Percentiles rank a stretch among this genome's conserved stretches.
These are phyloP conservation scores for Alisma plantagoaquatica DNA, from an alignment of 106 monocot genomes.

Conservation along the genomic window DNA sequence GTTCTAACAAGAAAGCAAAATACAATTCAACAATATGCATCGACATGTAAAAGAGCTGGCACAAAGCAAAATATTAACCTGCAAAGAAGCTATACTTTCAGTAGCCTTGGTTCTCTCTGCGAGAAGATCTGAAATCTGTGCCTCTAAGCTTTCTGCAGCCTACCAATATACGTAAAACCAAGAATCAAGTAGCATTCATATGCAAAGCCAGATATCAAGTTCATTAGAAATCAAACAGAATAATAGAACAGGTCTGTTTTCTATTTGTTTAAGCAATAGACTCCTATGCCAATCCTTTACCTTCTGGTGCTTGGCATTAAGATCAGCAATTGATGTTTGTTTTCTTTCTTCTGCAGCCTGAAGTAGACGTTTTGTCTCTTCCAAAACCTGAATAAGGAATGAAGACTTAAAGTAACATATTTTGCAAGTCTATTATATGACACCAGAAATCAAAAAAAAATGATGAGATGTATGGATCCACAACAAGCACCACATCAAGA, in stretches of 20 bases:
- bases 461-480: no score
- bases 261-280: not conserved
- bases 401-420: no score
- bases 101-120: constrained; percentile 74
- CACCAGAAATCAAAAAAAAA: no score
- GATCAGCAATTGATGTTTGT: constrained; percentile 50
- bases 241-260: not conserved
- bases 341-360: constrained; percentile 72
- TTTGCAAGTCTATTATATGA: no score
- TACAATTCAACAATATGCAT: no score
- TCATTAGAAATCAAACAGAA: no score
- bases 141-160: constrained; percentile 68
- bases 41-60: no score
- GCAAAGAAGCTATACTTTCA: constrained; percentile 81
- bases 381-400: no score
- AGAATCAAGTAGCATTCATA: not conserved
- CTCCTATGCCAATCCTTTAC: constrained; percentile 22
- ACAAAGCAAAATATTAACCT: no score
- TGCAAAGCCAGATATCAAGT: no score
- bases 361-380: constrained; percentile 37
- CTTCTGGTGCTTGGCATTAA: constrained; percentile 78
- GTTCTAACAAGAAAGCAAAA: no score
- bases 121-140: constrained; percentile 53
- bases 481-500: no score
- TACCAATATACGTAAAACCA: constrained; percentile 10